A percentile compares a stretch with the other conserved stretches of the same genome.
phyloP scores from a whole-genome alignment of 2,329 filamentous ascomycete genomes.

The Thelonectria discophora region DNA sequence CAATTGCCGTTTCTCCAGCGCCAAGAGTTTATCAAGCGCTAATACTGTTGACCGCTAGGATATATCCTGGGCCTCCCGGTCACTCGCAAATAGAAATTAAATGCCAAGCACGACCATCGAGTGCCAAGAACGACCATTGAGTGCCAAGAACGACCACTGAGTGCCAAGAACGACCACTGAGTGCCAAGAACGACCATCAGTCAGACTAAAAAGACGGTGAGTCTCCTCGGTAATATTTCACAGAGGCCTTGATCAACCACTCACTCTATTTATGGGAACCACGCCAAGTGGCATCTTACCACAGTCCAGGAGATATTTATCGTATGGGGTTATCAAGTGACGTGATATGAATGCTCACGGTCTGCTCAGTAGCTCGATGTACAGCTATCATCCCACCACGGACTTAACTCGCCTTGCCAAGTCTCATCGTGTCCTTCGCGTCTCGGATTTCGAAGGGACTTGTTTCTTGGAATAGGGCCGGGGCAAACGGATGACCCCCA shows the following conservation, averaged over 20 bases:
- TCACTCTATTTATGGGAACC: conserved; percentile 21
- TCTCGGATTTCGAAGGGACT: conserved; percentile 10
- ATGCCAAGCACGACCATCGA: conserved; percentile 2
- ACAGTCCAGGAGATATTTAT: neutral
- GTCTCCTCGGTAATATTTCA: conserved; percentile 17
- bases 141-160: too few species aligned
- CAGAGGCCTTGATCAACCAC: conserved; percentile 13
- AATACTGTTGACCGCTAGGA: neutral
- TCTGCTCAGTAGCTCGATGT: conserved; percentile 5
- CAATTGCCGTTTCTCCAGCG: conserved; percentile 6
- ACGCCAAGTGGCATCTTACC: conserved; percentile 15
- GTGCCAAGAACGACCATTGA: conserved; percentile 1
- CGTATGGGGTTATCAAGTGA: conserved; percentile 4
- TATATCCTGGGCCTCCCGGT: conserved; percentile 11
- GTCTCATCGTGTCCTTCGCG: conserved; percentile 8
- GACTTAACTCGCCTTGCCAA: conserved; percentile 5
- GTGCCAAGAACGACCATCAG: conserved; percentile 8
- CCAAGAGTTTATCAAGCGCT: conserved; percentile 10
- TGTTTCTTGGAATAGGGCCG: conserved; percentile 14
- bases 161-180: too few species aligned
- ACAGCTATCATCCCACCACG: conserved; percentile 4
- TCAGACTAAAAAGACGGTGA: conserved; percentile 13
- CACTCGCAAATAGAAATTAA: conserved; percentile 3
- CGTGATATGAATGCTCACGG: conserved; percentile 1
- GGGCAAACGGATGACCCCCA: conserved; percentile 17